phyloP scores from a whole-genome alignment of 257 asterid species.

The Parsonsia alboflavescens region DNA sequence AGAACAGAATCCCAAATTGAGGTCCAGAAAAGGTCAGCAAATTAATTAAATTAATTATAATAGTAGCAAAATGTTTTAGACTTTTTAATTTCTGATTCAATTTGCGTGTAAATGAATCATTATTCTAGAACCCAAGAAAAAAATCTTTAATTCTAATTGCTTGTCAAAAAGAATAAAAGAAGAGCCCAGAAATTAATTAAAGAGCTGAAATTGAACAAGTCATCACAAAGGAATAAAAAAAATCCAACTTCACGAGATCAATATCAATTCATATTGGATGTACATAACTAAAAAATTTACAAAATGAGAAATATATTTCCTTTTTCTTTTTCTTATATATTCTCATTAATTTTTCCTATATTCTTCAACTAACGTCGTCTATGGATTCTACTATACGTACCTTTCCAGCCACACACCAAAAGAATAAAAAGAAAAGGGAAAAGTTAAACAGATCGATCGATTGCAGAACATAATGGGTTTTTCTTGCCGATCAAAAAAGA shows the following conservation, averaged over 20 bases:
- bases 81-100: too few species aligned
- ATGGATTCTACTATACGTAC: not conserved
- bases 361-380: not conserved
- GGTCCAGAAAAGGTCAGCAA: not conserved
- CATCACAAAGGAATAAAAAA: not conserved
- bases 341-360: not conserved
- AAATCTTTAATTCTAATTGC: too few species aligned
- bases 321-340: not conserved
- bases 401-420: not conserved
- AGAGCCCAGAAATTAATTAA: too few species aligned
- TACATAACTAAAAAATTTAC: not conserved
- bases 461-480: too few species aligned
- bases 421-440: not conserved
- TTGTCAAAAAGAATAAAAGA: too few species aligned
- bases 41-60: too few species aligned
- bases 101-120: too few species aligned
- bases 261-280: not conserved
- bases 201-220: not conserved
- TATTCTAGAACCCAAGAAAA: too few species aligned
- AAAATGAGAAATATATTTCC: not conserved
- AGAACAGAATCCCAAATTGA: too few species aligned
- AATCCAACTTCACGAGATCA: not conserved
- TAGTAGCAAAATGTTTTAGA: too few species aligned
- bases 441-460: not conserved
- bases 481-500: too few species aligned